Conservation (phyloP, 1,284 basidiomycete species). For the Cryptococcus amylolentus region DNA sequence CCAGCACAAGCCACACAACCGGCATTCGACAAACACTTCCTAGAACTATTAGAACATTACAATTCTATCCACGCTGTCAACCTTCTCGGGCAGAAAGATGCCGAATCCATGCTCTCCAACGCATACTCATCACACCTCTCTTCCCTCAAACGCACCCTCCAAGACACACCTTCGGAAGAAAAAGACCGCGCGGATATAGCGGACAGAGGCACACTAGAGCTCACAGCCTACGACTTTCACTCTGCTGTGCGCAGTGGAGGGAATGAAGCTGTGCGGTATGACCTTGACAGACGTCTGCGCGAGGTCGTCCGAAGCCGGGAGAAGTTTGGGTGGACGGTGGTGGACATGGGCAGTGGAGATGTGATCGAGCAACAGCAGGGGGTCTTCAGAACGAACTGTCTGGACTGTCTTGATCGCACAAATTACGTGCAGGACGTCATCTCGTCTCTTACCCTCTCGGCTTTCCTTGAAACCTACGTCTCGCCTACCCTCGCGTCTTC, state of each 20-base stretch:
- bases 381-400: slow-evolving; percentile 88
- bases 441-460: slow-evolving; percentile 68
- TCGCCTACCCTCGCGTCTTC: slow-evolving; percentile 25
- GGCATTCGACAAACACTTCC: slow-evolving; percentile 91
- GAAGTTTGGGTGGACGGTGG: slow-evolving; percentile 78
- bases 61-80: slow-evolving; percentile 78
- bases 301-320: slow-evolving; percentile 66
- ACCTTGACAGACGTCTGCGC: slow-evolving; percentile 67
- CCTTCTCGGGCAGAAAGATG: slow-evolving; percentile 83
- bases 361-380: slow-evolving; percentile 80
- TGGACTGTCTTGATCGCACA: slow-evolving; percentile 96
- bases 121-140: slow-evolving; percentile 77
- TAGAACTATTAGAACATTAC: slow-evolving; percentile 78
- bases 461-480: slow-evolving; percentile 43
- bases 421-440: slow-evolving; percentile 95
- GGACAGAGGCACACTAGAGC: slow-evolving; percentile 39
- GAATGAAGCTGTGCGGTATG: slow-evolving; percentile 77
- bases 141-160: slow-evolving; percentile 53
- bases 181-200: slow-evolving; percentile 27
- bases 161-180: slow-evolving; percentile 58
- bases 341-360: slow-evolving; percentile 62
- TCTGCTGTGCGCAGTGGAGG: slow-evolving; percentile 74
- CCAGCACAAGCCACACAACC: slow-evolving; percentile 87
- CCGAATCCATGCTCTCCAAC: slow-evolving; percentile 76
- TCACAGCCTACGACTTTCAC: slow-evolving; percentile 96